Conservation (phyloP, 441 rosid genomes). For the Euphorbia celastroides region DNA sequence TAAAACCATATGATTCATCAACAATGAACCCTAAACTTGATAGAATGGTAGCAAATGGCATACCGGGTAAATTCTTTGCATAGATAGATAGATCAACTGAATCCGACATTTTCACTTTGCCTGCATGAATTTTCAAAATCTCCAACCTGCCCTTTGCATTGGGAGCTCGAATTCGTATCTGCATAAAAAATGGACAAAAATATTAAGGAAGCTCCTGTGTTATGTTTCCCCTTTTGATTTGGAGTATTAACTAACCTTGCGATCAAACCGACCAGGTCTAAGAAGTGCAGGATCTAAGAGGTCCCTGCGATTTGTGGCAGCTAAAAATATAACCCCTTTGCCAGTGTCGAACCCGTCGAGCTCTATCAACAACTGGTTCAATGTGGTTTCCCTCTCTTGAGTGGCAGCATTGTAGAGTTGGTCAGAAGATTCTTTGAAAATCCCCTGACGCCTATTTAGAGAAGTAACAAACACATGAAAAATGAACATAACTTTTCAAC, state of each 20-base stretch:
- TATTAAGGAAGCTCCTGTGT: background rate
- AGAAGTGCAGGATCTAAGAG: conserved; percentile 94
- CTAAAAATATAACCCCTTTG: conserved; percentile 95
- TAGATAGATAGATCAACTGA: conserved; percentile 73
- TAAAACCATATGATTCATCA: conserved; percentile 14
- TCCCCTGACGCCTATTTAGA: conserved; percentile 78
- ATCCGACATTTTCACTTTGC: conserved; percentile 92
- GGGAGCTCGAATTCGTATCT: conserved; percentile 91
- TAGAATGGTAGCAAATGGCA: conserved; percentile 21
- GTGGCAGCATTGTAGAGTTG: conserved; percentile 89
- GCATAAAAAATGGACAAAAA: conserved; percentile 15
- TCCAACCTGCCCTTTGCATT: conserved; percentile 83
- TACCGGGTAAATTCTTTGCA: conserved; percentile 90
- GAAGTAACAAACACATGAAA: conserved; percentile 16
- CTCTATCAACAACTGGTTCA: conserved; percentile 93
- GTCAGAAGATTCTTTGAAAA: conserved; percentile 68
- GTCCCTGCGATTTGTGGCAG: conserved; percentile 92
- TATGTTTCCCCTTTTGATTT: conserved; percentile 2
- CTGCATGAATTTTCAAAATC: conserved; percentile 78
- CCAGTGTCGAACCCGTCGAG: conserved; percentile 99
- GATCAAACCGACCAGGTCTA: conserved; percentile 95
- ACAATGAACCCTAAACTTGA: conserved; percentile 3
- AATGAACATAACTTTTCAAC: background rate
- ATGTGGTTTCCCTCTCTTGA: conserved; percentile 93
- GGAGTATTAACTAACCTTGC: conserved; percentile 60